These are phyloP conservation scores for Cryptococcus sp. DNA, from an alignment of 1,284 basidiomycete genomes.

Conservation along the genomic window DNA sequence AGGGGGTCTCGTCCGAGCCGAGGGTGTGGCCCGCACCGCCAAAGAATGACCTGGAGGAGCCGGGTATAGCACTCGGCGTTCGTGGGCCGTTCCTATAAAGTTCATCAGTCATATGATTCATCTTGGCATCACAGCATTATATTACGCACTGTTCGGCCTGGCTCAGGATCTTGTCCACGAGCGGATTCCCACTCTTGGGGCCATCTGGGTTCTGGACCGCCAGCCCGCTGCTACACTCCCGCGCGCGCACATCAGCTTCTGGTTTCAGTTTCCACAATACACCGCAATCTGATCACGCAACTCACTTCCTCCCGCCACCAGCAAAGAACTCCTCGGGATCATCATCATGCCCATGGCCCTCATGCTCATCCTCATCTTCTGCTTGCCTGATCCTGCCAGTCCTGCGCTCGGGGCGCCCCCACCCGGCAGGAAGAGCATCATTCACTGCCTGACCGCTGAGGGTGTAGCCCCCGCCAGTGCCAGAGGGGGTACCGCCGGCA, in stretches of 20 bases:
- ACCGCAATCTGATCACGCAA: background rate
- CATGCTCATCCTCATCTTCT: slow-evolving; percentile 26
- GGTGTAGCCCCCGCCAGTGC: slow-evolving; percentile 25
- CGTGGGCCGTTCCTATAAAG: slow-evolving; percentile 47
- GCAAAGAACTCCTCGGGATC: slow-evolving; percentile 55
- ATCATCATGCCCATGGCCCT: slow-evolving; percentile 19
- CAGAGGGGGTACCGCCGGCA: slow-evolving; percentile 5
- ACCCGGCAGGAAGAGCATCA: slow-evolving; percentile 37
- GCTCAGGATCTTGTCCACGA: slow-evolving; percentile 76
- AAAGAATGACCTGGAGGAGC: slow-evolving; percentile 51
- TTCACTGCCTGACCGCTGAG: slow-evolving; percentile 32
- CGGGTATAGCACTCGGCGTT: slow-evolving; percentile 27
- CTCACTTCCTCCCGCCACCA: slow-evolving; percentile 78
- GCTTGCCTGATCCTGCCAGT: slow-evolving; percentile 27
- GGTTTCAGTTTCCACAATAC: too few relatives aligned
- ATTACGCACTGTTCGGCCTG: slow-evolving; percentile 73
- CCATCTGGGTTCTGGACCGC: slow-evolving; percentile 79
- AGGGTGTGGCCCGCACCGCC: slow-evolving; percentile 73
- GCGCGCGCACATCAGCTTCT: background rate
- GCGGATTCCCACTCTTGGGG: slow-evolving; percentile 39
- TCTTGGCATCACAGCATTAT: too few relatives aligned
- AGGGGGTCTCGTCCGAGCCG: slow-evolving; percentile 80
- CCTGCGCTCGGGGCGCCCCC: slow-evolving; percentile 30
- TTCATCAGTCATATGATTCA: background rate
- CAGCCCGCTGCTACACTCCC: slow-evolving; percentile 64